These are phyloP conservation scores for Gastrodia elata DNA, from an alignment of 106 monocot species.

Conservation along the genomic window DNA sequence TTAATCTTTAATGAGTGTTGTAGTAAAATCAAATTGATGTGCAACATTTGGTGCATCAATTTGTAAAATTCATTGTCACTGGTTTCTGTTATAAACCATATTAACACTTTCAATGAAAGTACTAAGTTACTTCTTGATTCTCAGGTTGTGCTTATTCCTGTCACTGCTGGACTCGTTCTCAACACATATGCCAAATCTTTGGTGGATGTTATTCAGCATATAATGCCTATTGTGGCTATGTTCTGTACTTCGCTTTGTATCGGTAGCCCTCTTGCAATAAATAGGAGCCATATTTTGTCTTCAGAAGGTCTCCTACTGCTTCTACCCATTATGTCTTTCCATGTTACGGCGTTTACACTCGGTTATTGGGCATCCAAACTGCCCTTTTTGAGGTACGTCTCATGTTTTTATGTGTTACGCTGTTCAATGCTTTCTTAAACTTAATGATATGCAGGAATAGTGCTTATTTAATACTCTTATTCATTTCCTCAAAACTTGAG, in stretches of 20 bases:
- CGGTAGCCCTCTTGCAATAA: conserved; percentile 96
- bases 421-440: background rate
- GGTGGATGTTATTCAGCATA: conserved; percentile 61
- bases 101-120: background rate
- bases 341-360: conserved; percentile 60
- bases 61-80: background rate
- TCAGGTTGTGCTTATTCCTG: conserved; percentile 85
- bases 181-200: conserved; percentile 85
- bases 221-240: conserved; percentile 99
- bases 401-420: background rate
- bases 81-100: background rate
- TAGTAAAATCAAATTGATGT: background rate
- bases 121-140: background rate
- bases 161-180: conserved; percentile 66
- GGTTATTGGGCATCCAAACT: conserved; percentile 91
- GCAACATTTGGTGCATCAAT: background rate
- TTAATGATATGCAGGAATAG: background rate
- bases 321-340: conserved; percentile 79
- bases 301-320: conserved; percentile 64
- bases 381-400: conserved; percentile 52
- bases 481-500: background rate
- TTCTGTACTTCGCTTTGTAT: conserved; percentile 89
- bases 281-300: conserved; percentile 65
- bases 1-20: background rate
- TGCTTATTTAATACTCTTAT: background rate